These are phyloP conservation scores for Dionaea muscipula DNA, from an alignment of 179 eudicot species.

Conservation along the genomic window DNA sequence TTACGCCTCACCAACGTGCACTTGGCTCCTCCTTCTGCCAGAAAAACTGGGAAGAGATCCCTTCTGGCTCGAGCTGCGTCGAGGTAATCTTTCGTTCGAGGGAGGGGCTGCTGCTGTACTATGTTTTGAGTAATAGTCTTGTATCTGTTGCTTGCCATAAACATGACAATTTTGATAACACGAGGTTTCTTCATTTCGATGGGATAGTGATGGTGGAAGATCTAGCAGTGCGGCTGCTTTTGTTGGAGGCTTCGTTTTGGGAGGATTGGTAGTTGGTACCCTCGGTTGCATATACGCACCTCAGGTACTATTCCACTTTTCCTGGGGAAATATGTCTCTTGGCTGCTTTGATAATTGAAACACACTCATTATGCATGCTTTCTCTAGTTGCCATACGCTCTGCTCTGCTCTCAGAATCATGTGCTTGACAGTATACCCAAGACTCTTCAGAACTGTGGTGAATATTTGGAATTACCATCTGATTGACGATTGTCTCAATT, in stretches of 20 bases:
- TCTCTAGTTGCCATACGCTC: too few species aligned
- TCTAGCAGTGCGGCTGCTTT: slow-evolving; percentile 39
- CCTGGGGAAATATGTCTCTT: too few species aligned
- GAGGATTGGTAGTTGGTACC: slow-evolving; percentile 75
- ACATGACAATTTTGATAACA: background rate
- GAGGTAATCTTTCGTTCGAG: slow-evolving; percentile 27
- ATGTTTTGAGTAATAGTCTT: background rate
- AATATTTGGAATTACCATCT: too few species aligned
- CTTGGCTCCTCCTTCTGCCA: slow-evolving; percentile 19
- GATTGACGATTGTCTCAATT: too few species aligned
- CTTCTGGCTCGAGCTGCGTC: slow-evolving; percentile 52
- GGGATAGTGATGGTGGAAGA: slow-evolving; percentile 48
- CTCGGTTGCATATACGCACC: slow-evolving; percentile 75
- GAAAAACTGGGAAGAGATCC: slow-evolving; percentile 22
- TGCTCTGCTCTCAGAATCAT: too few species aligned
- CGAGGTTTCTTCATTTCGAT: slow-evolving; percentile 6
- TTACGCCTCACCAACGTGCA: slow-evolving; percentile 25
- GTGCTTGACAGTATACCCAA: too few species aligned
- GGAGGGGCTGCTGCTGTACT: background rate
- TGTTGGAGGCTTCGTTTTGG: slow-evolving; percentile 64
- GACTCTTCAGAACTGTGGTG: too few species aligned
- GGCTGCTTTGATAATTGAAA: too few species aligned
- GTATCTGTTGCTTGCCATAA: background rate
- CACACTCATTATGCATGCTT: too few species aligned
- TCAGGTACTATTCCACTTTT: slow-evolving; percentile 33